Conservation (phyloP, 805 yeast species). For the Myxozyma kluyveri region DNA sequence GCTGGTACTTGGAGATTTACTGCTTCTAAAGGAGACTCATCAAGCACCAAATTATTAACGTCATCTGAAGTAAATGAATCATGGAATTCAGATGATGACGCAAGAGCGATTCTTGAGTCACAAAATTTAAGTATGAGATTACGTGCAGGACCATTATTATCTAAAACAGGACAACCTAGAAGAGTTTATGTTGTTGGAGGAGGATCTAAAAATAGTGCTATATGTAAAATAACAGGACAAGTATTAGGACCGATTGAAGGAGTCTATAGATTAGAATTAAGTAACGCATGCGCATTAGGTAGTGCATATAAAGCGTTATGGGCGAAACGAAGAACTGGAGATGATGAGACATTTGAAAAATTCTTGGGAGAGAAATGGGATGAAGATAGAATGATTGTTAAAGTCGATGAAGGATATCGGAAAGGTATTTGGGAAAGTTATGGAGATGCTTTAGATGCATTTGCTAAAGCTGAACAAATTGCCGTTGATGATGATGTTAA, state of each 20-base stretch:
- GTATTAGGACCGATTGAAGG: constrained; percentile 67
- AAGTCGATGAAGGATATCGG: constrained; percentile 28
- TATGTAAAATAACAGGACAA: constrained; percentile 65
- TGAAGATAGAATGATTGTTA: constrained; percentile 22
- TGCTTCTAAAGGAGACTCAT: constrained; percentile 36
- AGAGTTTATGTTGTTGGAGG: constrained; percentile 85
- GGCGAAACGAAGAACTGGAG: constrained; percentile 21
- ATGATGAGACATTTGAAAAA: constrained; percentile 43
- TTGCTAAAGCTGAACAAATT: constrained; percentile 19
- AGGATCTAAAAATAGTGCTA: constrained; percentile 67
- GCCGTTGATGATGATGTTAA: no score
- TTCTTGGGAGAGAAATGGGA: constrained; percentile 30
- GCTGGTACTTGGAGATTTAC: constrained; percentile 58
- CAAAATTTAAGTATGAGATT: constrained; percentile 83
- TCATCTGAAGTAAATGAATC: constrained; percentile 21
- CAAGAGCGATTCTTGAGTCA: constrained; percentile 73
- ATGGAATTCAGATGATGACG: constrained; percentile 54
- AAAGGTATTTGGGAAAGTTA: constrained; percentile 28
- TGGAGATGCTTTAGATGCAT: constrained; percentile 20
- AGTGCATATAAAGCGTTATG: constrained; percentile 81
- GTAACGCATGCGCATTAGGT: constrained; percentile 90
- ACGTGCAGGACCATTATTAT: constrained; percentile 74
- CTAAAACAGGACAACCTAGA: constrained; percentile 53
- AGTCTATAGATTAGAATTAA: constrained; percentile 66
- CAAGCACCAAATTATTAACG: constrained; percentile 13